A percentile compares a stretch with the other conserved stretches of the same genome.
Evolutionary conservation across 441 rosid genomes (phyloP).

Genomic region (Daphne laureola): DNA sequence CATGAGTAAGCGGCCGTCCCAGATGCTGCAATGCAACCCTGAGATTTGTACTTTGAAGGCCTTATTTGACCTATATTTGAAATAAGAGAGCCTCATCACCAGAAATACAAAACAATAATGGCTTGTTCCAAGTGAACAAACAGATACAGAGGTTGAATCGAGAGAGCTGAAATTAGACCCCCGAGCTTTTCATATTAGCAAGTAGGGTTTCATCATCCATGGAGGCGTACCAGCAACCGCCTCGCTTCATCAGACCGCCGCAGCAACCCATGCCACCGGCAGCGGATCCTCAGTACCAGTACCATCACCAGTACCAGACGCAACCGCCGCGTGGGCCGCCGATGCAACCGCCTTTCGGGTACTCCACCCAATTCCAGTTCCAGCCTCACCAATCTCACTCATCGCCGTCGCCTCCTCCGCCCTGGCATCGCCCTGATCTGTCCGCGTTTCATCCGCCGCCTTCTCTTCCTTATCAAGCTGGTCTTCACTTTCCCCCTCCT

Average conservation of each 20-base stretch:
- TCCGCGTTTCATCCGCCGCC: constrained; percentile 39
- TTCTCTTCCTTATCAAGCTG: constrained; percentile 33
- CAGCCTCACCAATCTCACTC: constrained; percentile 52
- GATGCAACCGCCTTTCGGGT: constrained; percentile 47
- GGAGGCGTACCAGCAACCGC: constrained; percentile 70
- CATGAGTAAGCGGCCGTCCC: too few species aligned
- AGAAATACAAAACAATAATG: too few species aligned
- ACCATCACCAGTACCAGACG: constrained; percentile 25
- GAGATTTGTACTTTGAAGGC: too few species aligned
- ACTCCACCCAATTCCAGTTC: constrained; percentile 60
- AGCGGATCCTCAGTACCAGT: constrained; percentile 53
- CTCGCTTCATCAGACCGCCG: constrained; percentile 56
- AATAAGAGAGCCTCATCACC: too few species aligned
- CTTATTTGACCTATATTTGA: too few species aligned
- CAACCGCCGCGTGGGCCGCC: constrained; percentile 41
- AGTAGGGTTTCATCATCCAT: constrained; percentile 18
- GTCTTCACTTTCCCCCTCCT: constrained; percentile 34
- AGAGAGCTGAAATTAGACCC: too few species aligned
- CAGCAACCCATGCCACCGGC: constrained; percentile 37
- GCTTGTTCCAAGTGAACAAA: too few species aligned
- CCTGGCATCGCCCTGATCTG: constrained; percentile 20
- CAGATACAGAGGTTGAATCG: too few species aligned
- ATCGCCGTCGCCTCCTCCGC: constrained; percentile 38
- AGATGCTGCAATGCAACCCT: too few species aligned
- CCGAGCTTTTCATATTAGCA: too few species aligned